Evolutionary conservation across 768 basidiomycete genomes (phyloP), one percentile per base, ranked within the genome.

Genomic region (Pleurotus ostreatus): DNA sequence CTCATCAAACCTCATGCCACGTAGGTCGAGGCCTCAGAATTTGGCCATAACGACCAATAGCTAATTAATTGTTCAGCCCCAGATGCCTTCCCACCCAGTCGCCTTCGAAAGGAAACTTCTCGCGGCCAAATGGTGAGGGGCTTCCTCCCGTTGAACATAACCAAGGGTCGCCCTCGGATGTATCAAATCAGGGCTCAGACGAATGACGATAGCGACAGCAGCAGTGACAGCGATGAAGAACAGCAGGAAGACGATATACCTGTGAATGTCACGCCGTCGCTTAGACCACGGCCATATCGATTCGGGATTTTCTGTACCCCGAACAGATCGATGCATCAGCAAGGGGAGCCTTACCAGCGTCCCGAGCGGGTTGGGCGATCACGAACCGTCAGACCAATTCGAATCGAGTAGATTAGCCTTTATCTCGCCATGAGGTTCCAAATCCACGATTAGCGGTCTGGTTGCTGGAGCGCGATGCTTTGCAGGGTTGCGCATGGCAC

Each of bases 261-360:
- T 12, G n/a, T 23, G 18, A 20, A n/a, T 16, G 9, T 40, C n/a
- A 5, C 16, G 37, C n/a, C 51, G 8, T 5, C 18, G 6, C n/a
- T 25, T 20, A 34, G 38, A 23, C 23, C 38, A 16, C 34, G 51
- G 23, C 51, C 51, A 11, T 30, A 53, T 23, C 51, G 51, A 7
- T 53, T 53, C 39, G 51, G 51, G 18, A 53, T 53, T 40, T 53
- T 53, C 51, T 53, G 51, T 18, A 53, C 51, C 9, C 51, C 51
- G 51, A 53, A 53, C n/a, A 53, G 51, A 23, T 53, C 51, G 16
- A 53, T 53, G 39, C 39, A 40, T 53, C 48, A 49, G n/a, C 51
- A 53, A n/a, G 37, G 51, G 39, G 51, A 53, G 37, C 51, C 9
- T 4, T 43, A 53, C 20, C 51, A 37, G 20, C 22, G 20, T 15